Percentiles rank a stretch among this genome's conserved stretches.
phyloP scores from a whole-genome alignment of 1,139 yeast genomes.

The Geotrichum siamense region DNA sequence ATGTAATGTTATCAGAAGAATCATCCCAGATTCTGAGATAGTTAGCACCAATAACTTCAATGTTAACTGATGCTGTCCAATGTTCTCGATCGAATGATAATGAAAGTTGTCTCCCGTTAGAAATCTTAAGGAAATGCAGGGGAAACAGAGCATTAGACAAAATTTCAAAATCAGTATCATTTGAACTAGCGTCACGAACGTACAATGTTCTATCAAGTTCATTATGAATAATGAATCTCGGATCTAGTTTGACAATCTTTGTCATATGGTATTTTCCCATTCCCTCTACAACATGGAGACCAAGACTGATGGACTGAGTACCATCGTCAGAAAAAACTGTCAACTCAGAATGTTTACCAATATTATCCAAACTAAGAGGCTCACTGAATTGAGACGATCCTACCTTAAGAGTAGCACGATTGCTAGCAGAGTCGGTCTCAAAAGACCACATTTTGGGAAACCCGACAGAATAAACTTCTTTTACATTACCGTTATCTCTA shows the following conservation, averaged over 20 bases:
- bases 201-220: conserved; percentile 50
- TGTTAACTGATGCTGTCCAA: conserved; percentile 85
- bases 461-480: conserved; percentile 26
- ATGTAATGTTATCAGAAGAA: conserved; percentile 50
- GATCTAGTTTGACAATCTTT: conserved; percentile 72
- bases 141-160: conserved; percentile 51
- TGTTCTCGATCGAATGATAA: conserved; percentile 50
- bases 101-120: conserved; percentile 46
- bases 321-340: conserved; percentile 50
- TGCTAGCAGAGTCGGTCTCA: conserved; percentile 51
- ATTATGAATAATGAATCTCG: conserved; percentile 72
- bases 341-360: conserved; percentile 73
- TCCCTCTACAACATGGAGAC: conserved; percentile 74
- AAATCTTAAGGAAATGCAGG: conserved; percentile 50
- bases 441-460: conserved; percentile 83
- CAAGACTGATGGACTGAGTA: conserved; percentile 56
- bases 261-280: conserved; percentile 70
- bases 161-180: conserved; percentile 31
- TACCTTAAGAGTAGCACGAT: conserved; percentile 59
- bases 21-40: conserved; percentile 62
- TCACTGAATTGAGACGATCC: conserved; percentile 67
- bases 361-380: conserved; percentile 79
- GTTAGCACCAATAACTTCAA: conserved; percentile 77
- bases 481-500: conserved; percentile 22
- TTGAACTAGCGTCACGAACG: conserved; percentile 52